These are phyloP conservation scores for Sanghuangporus sanghuang DNA, from an alignment of 1,284 basidiomycete genomes.

Conservation along the genomic window DNA sequence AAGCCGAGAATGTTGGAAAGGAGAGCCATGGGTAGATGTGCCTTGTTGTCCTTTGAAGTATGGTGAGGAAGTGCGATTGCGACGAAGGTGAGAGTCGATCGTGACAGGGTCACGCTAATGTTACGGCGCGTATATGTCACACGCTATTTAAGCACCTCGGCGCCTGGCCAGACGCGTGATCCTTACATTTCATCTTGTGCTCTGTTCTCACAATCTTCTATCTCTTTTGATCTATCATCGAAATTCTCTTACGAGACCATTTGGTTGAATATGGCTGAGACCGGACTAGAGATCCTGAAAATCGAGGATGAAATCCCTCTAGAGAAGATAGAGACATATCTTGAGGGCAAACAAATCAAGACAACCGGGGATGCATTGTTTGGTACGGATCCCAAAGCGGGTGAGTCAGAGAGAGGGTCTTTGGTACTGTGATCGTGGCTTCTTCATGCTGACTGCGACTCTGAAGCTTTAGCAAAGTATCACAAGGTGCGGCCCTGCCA, in stretches of 20 bases:
- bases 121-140: background rate
- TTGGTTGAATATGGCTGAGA: background rate
- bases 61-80: background rate
- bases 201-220: background rate
- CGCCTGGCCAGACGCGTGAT: background rate
- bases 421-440: slow-evolving; percentile 6
- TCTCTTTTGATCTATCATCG: background rate
- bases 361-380: slow-evolving; percentile 71
- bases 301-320: slow-evolving; percentile 36
- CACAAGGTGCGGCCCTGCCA: slow-evolving; percentile 45
- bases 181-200: background rate
- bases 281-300: slow-evolving; percentile 10
- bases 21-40: slow-evolving; percentile 50
- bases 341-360: slow-evolving; percentile 62
- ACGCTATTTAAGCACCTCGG: background rate
- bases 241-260: background rate
- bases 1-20: slow-evolving; percentile 73
- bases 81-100: background rate
- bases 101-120: background rate
- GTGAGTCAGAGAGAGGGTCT: slow-evolving; percentile 34
- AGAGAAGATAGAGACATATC: slow-evolving; percentile 26
- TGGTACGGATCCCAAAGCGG: slow-evolving; percentile 54
- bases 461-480: slow-evolving; percentile 54
- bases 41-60: background rate
- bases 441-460: background rate